Evolutionary conservation across 441 rosid species (phyloP), one percentile per base, ranked within the genome.

Genomic region (California macrophylla): DNA sequence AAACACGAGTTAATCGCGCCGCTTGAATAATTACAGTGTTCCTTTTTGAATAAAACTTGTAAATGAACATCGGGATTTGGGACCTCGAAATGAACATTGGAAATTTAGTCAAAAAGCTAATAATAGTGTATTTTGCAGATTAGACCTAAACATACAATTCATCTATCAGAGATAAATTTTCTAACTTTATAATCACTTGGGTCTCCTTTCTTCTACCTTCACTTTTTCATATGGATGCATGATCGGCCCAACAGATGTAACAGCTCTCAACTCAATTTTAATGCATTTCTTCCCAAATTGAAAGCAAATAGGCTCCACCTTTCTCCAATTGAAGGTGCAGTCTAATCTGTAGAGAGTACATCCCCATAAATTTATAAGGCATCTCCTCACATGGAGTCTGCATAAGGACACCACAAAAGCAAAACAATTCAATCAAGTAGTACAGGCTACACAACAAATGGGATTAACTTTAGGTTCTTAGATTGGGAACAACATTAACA

Each of bases 351-450:
- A 6, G 8, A 66, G 23, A 66, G 23, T n/a, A 60, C 38, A 52
- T 0, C 21, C 28, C 20, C 18, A 3, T 3, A 18, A 38, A 18
- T 29, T 6, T 1, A 42, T 1, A 24, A 66, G 10, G 10, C 64
- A 38, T 34, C 38, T 54, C 67, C 45, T 62, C 69, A 71, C 74
- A 62, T 71, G 68, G 52, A 34, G 25, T 52, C 60, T 52, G 9
- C 60, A 52, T n/a, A 52, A 52, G 20, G 60, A 52, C 60, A 52
- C 25, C 25, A 52, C 10, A 18, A 18, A 18, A 0, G 47, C 30
- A 63, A 42, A 34, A 56, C 34, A 45, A 25, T 68, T 62, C 70
- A 20, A 71, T 52, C 32, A 34, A 6, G 69, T 60, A 72, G 50
- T 60, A 3, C 26, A 58, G 23, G 8, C 29, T 5, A 6, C 61